Percentiles rank a stretch among this genome's conserved stretches.
These are phyloP conservation scores for Mitragyna speciosa DNA, from an alignment of 257 asterid species.

Conservation along the genomic window DNA sequence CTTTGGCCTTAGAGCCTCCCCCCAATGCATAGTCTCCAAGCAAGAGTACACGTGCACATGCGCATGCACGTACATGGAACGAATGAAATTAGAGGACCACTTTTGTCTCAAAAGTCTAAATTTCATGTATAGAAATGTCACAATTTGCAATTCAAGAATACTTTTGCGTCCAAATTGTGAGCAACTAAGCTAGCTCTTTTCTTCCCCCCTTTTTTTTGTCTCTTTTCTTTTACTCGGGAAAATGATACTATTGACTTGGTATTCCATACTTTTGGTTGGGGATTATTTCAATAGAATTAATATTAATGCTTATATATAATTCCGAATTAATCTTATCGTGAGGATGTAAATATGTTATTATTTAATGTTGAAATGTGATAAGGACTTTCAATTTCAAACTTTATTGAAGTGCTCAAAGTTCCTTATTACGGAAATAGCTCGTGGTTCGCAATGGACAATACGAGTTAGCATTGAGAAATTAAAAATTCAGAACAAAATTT, in stretches of 20 bases:
- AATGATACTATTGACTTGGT: not conserved
- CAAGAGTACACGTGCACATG: conserved; percentile 44
- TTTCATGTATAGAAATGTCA: conserved; percentile 20
- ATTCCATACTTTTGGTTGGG: not conserved
- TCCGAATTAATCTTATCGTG: not conserved
- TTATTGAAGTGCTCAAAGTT: too few relatives aligned
- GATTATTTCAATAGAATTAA: too few relatives aligned
- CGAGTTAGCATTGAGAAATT: too few relatives aligned
- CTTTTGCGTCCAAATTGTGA: conserved; percentile 6
- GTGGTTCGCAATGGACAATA: too few relatives aligned
- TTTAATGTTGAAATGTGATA: not conserved
- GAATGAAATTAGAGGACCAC: conserved; percentile 42
- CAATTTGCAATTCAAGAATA: conserved; percentile 19
- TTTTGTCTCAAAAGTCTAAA: conserved; percentile 25
- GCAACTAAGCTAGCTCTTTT: not conserved
- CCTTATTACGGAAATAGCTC: too few relatives aligned
- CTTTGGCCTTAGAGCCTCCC: conserved; percentile 28
- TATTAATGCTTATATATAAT: too few relatives aligned
- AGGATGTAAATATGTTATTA: too few relatives aligned
- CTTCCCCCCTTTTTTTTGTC: not conserved
- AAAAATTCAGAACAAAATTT: too few relatives aligned
- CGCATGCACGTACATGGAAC: conserved; percentile 35
- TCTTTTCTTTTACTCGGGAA: not conserved
- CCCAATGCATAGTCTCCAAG: conserved; percentile 38
- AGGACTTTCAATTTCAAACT: not conserved